Evolutionary conservation across 371 early-diverging fungal genomes (phyloP).

Genomic region (Rhizopus delemar): DNA sequence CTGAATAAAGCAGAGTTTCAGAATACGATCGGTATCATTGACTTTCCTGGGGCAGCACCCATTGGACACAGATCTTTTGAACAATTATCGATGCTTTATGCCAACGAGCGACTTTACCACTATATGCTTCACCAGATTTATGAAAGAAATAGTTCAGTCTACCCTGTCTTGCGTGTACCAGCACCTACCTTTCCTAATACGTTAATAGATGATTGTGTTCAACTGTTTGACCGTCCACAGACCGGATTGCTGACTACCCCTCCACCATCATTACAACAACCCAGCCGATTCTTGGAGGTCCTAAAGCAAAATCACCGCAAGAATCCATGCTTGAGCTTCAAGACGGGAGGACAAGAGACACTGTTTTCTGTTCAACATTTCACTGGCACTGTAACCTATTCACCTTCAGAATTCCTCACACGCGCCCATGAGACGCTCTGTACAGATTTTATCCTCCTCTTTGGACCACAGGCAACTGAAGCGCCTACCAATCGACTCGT

Average conservation of each 20-base stretch:
- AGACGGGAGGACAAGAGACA: constrained; percentile 7
- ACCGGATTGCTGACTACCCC: constrained; percentile 58
- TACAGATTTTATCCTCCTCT: constrained; percentile 78
- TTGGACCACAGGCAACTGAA: constrained; percentile 31
- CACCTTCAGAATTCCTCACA: constrained; percentile 65
- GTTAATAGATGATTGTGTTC: constrained; percentile 43
- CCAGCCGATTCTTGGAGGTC: constrained; percentile 11
- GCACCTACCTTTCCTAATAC: constrained; percentile 28
- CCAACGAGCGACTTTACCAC: constrained; percentile 75
- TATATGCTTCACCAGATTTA: constrained; percentile 65
- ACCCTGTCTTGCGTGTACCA: constrained; percentile 28
- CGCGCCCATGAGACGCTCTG: constrained; percentile 64
- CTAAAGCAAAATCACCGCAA: constrained; percentile 24
- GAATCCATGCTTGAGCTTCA: constrained; percentile 11
- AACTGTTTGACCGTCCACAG: constrained; percentile 39
- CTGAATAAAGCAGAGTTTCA: constrained; percentile 44
- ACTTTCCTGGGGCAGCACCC: constrained; percentile 58
- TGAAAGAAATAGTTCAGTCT: constrained; percentile 47
- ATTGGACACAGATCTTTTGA: constrained; percentile 57
- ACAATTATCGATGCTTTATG: constrained; percentile 73
- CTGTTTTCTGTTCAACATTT: constrained; percentile 79
- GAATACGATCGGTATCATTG: constrained; percentile 71
- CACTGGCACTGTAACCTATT: constrained; percentile 72
- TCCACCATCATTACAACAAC: background rate
- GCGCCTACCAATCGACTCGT: constrained; percentile 21